These are phyloP conservation scores for Pseudognaphalium luteoalbum DNA, from an alignment of 129 eudicot species.

Conservation along the genomic window DNA sequence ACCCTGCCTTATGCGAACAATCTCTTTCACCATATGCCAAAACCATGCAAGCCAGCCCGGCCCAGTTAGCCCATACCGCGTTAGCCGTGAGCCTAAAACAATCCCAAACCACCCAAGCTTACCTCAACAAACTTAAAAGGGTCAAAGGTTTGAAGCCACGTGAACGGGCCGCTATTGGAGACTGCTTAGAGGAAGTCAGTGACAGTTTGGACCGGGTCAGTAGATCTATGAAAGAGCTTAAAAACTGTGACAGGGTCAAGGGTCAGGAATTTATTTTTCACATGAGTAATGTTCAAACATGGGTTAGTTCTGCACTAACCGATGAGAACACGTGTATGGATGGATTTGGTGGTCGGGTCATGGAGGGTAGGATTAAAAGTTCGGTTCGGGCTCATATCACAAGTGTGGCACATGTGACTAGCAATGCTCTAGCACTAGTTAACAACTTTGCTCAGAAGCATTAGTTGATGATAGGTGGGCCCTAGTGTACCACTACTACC, in stretches of 20 bases:
- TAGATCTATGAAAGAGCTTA: conserved; percentile 60
- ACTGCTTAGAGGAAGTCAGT: conserved; percentile 67
- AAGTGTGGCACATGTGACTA: conserved; percentile 65
- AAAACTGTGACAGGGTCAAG: conserved; percentile 35
- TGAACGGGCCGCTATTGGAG: conserved; percentile 58
- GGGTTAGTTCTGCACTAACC: conserved; percentile 94
- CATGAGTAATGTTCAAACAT: conserved; percentile 82
- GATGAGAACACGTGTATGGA: conserved; percentile 84
- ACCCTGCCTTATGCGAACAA: conserved; percentile 60
- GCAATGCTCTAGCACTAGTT: conserved; percentile 85
- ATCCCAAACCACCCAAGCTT: conserved; percentile 46
- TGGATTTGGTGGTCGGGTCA: conserved; percentile 66
- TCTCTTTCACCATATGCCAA: conserved; percentile 57
- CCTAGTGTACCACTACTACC: background rate
- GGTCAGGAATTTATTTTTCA: conserved; percentile 65
- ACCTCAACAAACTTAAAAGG: conserved; percentile 42
- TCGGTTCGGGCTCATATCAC: conserved; percentile 61
- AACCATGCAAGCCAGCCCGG: conserved; percentile 50
- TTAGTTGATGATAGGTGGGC: conserved; percentile 13
- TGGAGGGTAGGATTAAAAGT: conserved; percentile 59
- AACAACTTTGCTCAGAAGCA: conserved; percentile 61
- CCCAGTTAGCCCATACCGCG: conserved; percentile 56
- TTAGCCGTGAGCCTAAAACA: conserved; percentile 52
- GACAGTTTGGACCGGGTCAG: conserved; percentile 68
- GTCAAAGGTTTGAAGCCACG: conserved; percentile 55